A percentile compares a stretch with the other conserved stretches of the same genome.
These are phyloP conservation scores for Larix sibirica DNA, from an alignment of 83 land plant species.

Conservation along the genomic window DNA sequence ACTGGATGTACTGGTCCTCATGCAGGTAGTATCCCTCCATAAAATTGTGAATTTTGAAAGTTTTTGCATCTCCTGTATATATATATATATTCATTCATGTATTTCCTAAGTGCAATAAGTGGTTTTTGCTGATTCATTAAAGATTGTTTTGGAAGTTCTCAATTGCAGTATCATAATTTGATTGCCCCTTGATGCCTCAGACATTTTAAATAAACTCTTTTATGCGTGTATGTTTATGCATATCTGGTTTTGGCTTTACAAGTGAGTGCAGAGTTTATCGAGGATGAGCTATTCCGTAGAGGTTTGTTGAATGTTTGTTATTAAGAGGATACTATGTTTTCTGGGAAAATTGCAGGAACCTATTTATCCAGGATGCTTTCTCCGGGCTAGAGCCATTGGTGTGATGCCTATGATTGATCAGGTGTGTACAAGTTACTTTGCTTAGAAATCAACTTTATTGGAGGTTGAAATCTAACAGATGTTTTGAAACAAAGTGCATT, in stretches of 20 bases:
- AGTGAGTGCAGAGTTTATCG: too few relatives aligned
- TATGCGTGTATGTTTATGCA: background rate
- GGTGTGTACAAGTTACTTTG: conserved; percentile 25
- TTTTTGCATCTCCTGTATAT: background rate
- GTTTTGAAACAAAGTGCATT: too few relatives aligned
- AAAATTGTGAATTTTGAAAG: background rate
- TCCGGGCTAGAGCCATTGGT: conserved; percentile 55
- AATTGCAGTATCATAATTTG: too few relatives aligned
- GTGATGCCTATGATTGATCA: conserved; percentile 92
- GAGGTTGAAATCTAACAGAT: too few relatives aligned
- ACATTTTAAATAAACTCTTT: background rate
- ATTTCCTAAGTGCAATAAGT: background rate
- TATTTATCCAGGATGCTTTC: conserved; percentile 25
- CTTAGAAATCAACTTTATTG: too few relatives aligned
- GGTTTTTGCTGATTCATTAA: too few relatives aligned
- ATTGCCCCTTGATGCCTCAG: too few relatives aligned
- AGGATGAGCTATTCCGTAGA: too few relatives aligned
- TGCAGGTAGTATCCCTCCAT: conserved; percentile 59
- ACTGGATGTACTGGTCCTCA: conserved; percentile 76
- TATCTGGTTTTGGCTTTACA: background rate
- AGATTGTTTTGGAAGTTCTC: too few relatives aligned
- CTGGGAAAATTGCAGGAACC: conserved; percentile 17
- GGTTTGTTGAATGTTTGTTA: background rate
- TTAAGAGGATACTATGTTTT: background rate
- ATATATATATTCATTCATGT: background rate